Conservation (phyloP, 495 filamentous ascomycete genomes). For the Evernia prunastri region DNA sequence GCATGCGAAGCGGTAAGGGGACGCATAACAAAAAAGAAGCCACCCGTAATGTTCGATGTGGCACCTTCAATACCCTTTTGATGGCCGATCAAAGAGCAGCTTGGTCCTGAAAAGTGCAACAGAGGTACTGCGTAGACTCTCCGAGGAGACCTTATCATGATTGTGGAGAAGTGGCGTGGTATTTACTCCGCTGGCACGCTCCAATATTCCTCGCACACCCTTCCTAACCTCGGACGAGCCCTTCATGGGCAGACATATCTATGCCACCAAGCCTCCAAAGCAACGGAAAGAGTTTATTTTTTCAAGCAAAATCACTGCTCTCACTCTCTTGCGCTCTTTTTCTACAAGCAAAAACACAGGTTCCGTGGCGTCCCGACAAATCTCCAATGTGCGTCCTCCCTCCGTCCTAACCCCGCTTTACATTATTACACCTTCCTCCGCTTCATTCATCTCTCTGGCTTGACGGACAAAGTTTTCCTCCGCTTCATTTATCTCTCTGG, state of each 20-base stretch:
- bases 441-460: background rate
- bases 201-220: slow-evolving; percentile 1
- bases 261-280: slow-evolving; percentile 11
- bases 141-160: background rate
- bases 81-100: background rate
- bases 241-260: slow-evolving; percentile 6
- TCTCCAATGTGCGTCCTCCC: background rate
- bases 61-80: background rate
- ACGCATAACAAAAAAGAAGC: background rate
- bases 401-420: background rate
- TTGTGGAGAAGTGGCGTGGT: background rate
- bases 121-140: background rate
- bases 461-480: too few relatives aligned
- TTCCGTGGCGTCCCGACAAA: background rate
- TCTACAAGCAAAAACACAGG: background rate
- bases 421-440: background rate
- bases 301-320: slow-evolving; percentile 10
- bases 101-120: background rate
- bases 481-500: too few relatives aligned
- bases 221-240: background rate
- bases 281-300: background rate
- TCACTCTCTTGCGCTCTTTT: slow-evolving; percentile 8
- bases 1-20: background rate
- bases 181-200: slow-evolving; percentile 1
- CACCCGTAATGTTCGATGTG: slow-evolving; percentile 6